phyloP scores from a whole-genome alignment of 208 protist genomes.

The Trypanosoma melophagium region DNA sequence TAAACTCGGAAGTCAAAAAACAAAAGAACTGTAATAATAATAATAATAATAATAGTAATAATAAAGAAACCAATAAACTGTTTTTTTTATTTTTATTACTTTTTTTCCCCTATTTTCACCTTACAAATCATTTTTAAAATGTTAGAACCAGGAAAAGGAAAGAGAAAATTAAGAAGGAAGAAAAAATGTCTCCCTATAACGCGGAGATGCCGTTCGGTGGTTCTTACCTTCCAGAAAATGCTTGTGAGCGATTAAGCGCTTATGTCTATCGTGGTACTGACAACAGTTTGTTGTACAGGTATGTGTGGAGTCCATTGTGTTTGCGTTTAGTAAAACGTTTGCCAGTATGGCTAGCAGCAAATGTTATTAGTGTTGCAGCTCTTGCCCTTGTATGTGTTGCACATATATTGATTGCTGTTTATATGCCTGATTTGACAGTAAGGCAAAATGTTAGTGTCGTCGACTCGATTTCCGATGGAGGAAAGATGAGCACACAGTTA shows the following conservation, averaged over 20 bases:
- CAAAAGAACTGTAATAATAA: slow-evolving; percentile 4
- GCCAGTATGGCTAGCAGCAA: slow-evolving; percentile 79
- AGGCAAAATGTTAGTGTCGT: slow-evolving; percentile 25
- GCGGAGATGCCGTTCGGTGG: slow-evolving; percentile 10
- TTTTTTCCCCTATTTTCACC: slow-evolving; percentile 17
- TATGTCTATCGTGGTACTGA: slow-evolving; percentile 79
- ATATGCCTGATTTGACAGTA: slow-evolving; percentile 71
- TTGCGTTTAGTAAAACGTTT: slow-evolving; percentile 39
- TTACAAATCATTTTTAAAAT: neutral
- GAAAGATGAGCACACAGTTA: slow-evolving; percentile 17
- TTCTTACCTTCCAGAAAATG: slow-evolving; percentile 57
- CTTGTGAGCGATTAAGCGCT: slow-evolving; percentile 31
- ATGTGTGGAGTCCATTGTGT: slow-evolving; percentile 73
- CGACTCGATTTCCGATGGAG: neutral
- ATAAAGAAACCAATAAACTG: neutral
- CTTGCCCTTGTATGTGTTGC: slow-evolving; percentile 64
- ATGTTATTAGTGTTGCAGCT: slow-evolving; percentile 84
- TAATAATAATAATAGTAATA: slow-evolving; percentile 10
- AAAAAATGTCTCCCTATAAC: neutral
- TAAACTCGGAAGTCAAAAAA: neutral
- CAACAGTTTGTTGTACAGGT: slow-evolving; percentile 72
- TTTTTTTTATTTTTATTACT: slow-evolving; percentile 18
- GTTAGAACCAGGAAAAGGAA: neutral
- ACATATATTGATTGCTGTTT: slow-evolving; percentile 58
- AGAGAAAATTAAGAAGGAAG: neutral